phyloP scores from a whole-genome alignment of 768 basidiomycete genomes.

The Lanmaoa pseudosensibilis region DNA sequence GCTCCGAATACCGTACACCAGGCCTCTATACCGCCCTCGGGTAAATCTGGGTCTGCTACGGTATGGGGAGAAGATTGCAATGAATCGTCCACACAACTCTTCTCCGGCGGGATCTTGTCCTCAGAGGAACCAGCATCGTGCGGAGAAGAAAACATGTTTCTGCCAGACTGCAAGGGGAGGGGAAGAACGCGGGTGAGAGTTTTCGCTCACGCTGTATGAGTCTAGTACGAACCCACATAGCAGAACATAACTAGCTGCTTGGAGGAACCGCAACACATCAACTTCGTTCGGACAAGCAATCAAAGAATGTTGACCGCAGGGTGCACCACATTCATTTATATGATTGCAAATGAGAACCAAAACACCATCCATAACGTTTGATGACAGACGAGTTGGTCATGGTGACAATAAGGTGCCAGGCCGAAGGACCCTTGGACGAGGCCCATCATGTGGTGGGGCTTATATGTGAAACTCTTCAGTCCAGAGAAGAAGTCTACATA shows the following conservation, averaged over 20 bases:
- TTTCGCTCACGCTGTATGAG: neutral
- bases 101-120: neutral
- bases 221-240: neutral
- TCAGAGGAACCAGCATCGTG: neutral
- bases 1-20: slow-evolving; percentile 29
- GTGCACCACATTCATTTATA: neutral
- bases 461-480: neutral
- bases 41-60: neutral
- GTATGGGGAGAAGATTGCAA: neutral
- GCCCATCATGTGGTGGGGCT: neutral
- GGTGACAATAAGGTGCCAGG: neutral
- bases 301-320: neutral
- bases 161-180: neutral
- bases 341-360: neutral
- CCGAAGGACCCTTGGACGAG: no score
- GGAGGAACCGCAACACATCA: neutral
- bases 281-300: neutral
- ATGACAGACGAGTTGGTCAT: neutral
- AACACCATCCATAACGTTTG: neutral
- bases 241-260: neutral
- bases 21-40: slow-evolving; percentile 22
- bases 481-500: slow-evolving; percentile 1
- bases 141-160: slow-evolving; percentile 1
- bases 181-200: neutral
- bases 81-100: neutral